phyloP scores from a whole-genome alignment of 208 protist species.

The Trypanosoma rangeli region DNA sequence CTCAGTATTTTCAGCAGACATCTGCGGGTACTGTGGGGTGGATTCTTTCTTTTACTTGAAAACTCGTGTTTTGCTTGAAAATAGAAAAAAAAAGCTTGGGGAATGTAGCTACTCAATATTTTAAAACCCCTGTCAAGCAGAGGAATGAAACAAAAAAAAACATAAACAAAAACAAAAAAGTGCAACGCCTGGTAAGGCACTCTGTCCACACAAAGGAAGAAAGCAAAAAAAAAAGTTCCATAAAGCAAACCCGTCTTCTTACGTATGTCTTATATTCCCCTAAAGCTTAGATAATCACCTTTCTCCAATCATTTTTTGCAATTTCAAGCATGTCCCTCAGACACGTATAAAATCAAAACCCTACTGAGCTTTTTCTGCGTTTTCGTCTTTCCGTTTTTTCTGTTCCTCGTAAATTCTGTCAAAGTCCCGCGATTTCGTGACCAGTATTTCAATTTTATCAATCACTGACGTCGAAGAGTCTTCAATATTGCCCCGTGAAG shows the following conservation, averaged over 20 bases:
- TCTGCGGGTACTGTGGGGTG: background rate
- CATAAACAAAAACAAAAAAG: constrained; percentile 3
- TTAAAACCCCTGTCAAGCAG: background rate
- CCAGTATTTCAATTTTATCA: constrained; percentile 82
- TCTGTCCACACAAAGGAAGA: background rate
- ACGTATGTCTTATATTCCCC: too few relatives aligned
- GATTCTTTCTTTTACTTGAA: constrained; percentile 15
- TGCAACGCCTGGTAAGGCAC: background rate
- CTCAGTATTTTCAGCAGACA: constrained; percentile 26
- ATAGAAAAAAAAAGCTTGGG: constrained; percentile 26
- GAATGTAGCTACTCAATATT: background rate
- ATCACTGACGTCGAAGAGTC: constrained; percentile 39
- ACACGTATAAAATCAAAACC: background rate
- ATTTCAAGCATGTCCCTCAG: background rate
- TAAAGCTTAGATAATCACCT: too few relatives aligned
- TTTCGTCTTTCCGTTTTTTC: constrained; percentile 44
- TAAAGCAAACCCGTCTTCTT: too few relatives aligned
- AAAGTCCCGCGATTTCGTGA: constrained; percentile 79
- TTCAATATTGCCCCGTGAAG: constrained; percentile 70
- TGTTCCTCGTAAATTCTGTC: constrained; percentile 80
- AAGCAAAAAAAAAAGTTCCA: too few relatives aligned
- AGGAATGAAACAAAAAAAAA: background rate
- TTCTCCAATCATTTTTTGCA: background rate
- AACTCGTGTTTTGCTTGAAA: constrained; percentile 4
- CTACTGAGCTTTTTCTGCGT: constrained; percentile 22